These are phyloP conservation scores for Arabidopsis lyrata DNA, from an alignment of 441 rosid genomes.

Conservation along the genomic window DNA sequence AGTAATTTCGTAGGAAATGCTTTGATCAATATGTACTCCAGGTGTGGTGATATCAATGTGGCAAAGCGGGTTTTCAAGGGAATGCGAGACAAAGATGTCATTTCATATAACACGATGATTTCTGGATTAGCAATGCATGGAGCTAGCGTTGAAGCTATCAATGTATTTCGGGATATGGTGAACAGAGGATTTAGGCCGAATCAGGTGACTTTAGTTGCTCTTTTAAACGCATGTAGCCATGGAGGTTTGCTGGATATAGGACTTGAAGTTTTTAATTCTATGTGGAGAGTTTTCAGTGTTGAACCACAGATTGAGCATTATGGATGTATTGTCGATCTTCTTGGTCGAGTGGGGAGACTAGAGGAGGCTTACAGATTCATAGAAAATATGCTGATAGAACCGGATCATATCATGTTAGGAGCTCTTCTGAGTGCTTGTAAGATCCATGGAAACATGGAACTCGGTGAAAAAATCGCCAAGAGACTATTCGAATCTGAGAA, in stretches of 20 bases:
- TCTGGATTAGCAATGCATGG: conserved; percentile 64
- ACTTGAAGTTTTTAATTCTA: conserved; percentile 51
- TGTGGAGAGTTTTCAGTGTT: conserved; percentile 49
- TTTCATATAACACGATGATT: conserved; percentile 56
- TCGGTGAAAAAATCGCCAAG: conserved; percentile 49
- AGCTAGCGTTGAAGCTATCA: conserved; percentile 50
- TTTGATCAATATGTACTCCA: conserved; percentile 56
- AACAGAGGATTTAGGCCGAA: conserved; percentile 49
- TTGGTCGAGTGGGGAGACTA: conserved; percentile 52
- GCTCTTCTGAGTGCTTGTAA: conserved; percentile 60
- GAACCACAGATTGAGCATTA: conserved; percentile 59
- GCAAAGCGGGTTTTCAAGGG: conserved; percentile 45
- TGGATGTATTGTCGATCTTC: conserved; percentile 65
- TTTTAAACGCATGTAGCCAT: conserved; percentile 63
- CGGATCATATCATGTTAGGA: conserved; percentile 59
- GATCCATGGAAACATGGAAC: conserved; percentile 52
- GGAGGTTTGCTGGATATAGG: conserved; percentile 59
- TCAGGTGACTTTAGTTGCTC: conserved; percentile 55
- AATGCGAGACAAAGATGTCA: conserved; percentile 52
- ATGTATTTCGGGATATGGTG: conserved; percentile 48
- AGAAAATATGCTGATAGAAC: conserved; percentile 45
- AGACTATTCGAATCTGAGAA: conserved; percentile 42
- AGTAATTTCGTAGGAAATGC: conserved; percentile 55
- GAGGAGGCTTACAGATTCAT: conserved; percentile 53
- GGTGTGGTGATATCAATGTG: conserved; percentile 56